These are phyloP conservation scores for Podaxis sp. DNA, from an alignment of 768 basidiomycete species.

Conservation along the genomic window DNA sequence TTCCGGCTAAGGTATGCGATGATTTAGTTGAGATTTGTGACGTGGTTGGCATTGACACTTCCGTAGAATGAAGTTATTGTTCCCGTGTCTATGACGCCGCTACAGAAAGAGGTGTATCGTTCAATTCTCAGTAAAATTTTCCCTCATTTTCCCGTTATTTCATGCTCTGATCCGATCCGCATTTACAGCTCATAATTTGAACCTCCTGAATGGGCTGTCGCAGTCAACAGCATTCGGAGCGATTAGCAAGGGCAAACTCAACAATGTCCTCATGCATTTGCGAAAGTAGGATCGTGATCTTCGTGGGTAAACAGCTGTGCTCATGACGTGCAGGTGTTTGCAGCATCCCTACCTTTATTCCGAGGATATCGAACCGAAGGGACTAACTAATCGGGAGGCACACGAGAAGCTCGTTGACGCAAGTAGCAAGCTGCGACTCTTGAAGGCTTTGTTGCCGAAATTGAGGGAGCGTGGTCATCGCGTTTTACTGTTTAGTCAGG, in stretches of 20 bases:
- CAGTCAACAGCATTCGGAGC: slow-evolving; percentile 31
- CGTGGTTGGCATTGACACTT: background rate
- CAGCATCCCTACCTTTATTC: slow-evolving; percentile 91
- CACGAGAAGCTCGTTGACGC: slow-evolving; percentile 81
- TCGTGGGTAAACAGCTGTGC: background rate
- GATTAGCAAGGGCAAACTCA: slow-evolving; percentile 52
- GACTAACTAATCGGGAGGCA: slow-evolving; percentile 48
- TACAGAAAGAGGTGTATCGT: slow-evolving; percentile 87
- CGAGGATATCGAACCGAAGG: slow-evolving; percentile 71
- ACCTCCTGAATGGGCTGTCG: slow-evolving; percentile 57
- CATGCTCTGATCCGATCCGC: background rate
- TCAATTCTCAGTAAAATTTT: slow-evolving; percentile 64
- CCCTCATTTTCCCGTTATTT: background rate
- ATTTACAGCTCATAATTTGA: slow-evolving; percentile 62
- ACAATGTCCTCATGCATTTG: slow-evolving; percentile 84
- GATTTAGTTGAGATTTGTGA: background rate
- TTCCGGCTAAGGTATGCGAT: slow-evolving; percentile 78
- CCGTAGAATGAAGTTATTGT: slow-evolving; percentile 85
- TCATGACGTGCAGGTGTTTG: slow-evolving; percentile 51
- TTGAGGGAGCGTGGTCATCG: slow-evolving; percentile 84
- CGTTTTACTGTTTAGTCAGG: slow-evolving; percentile 89
- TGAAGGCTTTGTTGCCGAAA: slow-evolving; percentile 76
- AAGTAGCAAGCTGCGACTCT: slow-evolving; percentile 79
- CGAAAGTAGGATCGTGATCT: slow-evolving; percentile 55
- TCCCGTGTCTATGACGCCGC: slow-evolving; percentile 79